Evolutionary conservation across 345 rosid genomes (phyloP).

Genomic region (Turritis glabra): DNA sequence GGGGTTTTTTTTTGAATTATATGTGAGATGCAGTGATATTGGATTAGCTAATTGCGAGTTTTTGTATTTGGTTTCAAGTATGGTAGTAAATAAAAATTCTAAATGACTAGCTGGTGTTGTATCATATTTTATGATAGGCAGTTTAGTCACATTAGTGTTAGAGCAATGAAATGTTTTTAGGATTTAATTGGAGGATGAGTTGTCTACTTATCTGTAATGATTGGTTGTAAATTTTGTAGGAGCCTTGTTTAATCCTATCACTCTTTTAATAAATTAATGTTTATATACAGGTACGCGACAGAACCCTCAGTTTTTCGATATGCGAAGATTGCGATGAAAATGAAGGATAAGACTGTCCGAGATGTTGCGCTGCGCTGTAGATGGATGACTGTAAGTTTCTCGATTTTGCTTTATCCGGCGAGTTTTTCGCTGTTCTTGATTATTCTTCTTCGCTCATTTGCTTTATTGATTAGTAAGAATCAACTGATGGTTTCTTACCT

Average conservation of each 20-base stretch:
- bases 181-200: conserved; percentile 3
- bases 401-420: not conserved
- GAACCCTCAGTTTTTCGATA: conserved; percentile 62
- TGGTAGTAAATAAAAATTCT: not conserved
- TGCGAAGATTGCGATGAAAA: conserved; percentile 78
- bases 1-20: not conserved
- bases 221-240: not conserved
- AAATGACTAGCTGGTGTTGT: not conserved
- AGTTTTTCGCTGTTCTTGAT: not conserved
- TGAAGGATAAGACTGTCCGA: conserved; percentile 76
- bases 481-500: not conserved
- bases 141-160: not conserved
- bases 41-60: conserved; percentile 2
- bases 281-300: conserved; percentile 54
- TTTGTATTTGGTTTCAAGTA: not conserved
- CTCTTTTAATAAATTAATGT: not conserved
- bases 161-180: not conserved
- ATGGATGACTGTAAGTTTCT: conserved; percentile 76
- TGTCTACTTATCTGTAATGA: not conserved
- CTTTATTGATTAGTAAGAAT: not conserved
- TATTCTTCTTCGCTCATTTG: not conserved
- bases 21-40: not conserved
- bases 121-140: conserved; percentile 3
- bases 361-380: conserved; percentile 82
- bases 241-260: not conserved